These are phyloP conservation scores for Dactylonectria estremocensis DNA, from an alignment of 2,329 filamentous ascomycete genomes.

Conservation along the genomic window DNA sequence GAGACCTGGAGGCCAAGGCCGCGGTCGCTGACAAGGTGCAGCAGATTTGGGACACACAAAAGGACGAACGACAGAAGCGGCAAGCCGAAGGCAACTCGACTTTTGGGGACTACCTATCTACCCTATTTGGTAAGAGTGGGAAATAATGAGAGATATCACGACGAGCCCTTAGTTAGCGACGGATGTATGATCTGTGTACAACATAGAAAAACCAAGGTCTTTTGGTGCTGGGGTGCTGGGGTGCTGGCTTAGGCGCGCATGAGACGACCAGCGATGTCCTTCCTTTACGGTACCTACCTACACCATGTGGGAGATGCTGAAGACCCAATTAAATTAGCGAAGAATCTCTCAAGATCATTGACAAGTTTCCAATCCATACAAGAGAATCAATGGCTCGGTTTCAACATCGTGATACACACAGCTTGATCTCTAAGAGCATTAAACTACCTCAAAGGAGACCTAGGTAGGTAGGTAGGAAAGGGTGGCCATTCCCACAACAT, in stretches of 20 bases:
- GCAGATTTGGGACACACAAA: constrained; percentile 58
- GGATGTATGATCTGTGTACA: constrained; percentile 42
- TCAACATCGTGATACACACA: no score
- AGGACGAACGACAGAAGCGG: constrained; percentile 68
- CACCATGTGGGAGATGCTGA: neutral
- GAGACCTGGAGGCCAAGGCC: constrained; percentile 73
- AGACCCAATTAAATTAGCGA: neutral
- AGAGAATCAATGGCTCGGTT: no score
- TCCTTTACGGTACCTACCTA: neutral
- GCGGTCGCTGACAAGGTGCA: constrained; percentile 74
- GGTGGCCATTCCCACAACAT: neutral
- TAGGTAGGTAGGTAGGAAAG: neutral
- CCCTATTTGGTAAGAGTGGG: constrained; percentile 49
- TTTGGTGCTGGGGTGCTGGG: neutral
- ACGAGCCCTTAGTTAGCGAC: neutral
- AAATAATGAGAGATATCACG: constrained; percentile 38
- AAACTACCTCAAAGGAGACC: neutral
- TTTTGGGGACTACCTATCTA: constrained; percentile 49
- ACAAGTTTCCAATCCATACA: no score
- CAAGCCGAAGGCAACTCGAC: constrained; percentile 52
- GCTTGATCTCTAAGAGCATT: no score
- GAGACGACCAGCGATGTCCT: neutral
- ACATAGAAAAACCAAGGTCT: constrained; percentile 15
- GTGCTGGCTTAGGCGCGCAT: neutral
- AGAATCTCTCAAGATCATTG: neutral